Conservation (phyloP, 768 basidiomycete genomes). For the Calocera viscosa region DNA sequence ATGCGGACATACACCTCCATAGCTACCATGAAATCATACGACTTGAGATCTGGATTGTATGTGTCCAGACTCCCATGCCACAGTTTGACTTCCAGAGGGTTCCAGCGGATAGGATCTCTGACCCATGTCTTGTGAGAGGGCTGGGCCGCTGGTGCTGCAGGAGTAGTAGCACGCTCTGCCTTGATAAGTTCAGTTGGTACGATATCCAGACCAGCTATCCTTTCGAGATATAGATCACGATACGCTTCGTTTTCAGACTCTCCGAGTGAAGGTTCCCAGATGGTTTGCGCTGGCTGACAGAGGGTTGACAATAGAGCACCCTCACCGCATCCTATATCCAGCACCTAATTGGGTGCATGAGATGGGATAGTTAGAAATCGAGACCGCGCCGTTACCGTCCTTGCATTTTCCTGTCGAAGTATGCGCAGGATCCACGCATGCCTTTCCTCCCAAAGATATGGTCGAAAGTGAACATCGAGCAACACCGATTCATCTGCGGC, state of each 20-base stretch:
- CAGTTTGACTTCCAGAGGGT: conserved; percentile 47
- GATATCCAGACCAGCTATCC: conserved; percentile 60
- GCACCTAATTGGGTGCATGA: conserved; percentile 27
- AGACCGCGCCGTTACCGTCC: conserved; percentile 31
- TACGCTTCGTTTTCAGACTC: conserved; percentile 25
- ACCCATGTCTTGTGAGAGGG: conserved; percentile 13
- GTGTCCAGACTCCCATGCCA: conserved; percentile 65
- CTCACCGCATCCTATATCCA: conserved; percentile 78
- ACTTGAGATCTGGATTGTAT: conserved; percentile 51
- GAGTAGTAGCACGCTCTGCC: conserved; percentile 39
- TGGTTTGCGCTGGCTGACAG: conserved; percentile 63
- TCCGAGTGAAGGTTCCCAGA: conserved; percentile 26
- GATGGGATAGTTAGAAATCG: not conserved
- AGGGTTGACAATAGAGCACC: conserved; percentile 59
- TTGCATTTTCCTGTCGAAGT: conserved; percentile 44
- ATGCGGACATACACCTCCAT: conserved; percentile 59
- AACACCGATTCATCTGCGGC: not conserved
- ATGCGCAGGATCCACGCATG: conserved; percentile 58
- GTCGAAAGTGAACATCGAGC: conserved; percentile 50
- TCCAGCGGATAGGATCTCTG: conserved; percentile 42
- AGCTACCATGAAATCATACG: conserved; percentile 53
- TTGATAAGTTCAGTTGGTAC: conserved; percentile 40
- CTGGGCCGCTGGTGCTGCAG: conserved; percentile 23
- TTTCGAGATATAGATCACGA: conserved; percentile 44
- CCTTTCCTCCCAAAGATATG: conserved; percentile 54